Base-by-base conservation (phyloP, 2,329 filamentous ascomycete species). In the Rhinocladiella similis region DNA sequence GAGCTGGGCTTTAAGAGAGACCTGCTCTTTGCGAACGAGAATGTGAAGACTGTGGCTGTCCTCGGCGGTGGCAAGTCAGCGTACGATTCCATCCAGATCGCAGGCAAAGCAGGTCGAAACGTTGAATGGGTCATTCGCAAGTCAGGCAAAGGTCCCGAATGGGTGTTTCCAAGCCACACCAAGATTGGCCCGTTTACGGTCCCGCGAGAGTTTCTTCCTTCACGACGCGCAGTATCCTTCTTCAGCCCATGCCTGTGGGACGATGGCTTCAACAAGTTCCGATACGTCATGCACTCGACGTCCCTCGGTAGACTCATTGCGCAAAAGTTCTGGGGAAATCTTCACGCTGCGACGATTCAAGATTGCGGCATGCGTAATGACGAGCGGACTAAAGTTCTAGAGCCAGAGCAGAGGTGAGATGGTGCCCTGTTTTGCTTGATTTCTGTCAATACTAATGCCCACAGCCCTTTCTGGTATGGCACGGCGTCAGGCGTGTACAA, bases 221-320 rank as follows among this genome's bases (percentile, higher is more conserved):
- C 82, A 20, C 86, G 83, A 0, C 83, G 89, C 0, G 78, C 89
- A 61, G 72, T 91, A 43, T 88, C 83, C 1, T 91, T 86, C 83
- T 84, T 92, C 70, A 86, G 83, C 53, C 89, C 89, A 0, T 91
- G 87, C 66, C 80, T 88, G 13, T 92, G 87, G 85, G 86, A 85
- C 5, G 75, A 78, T 1, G 80, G 78, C 5, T 72, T 73, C 50
- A 75, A 73, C 12, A 56, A 72, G 10, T 63, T 80, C 2, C 72
- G 79, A 5, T 61, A 65, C 2, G 76, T 82, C 53, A 64, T 85
- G 16, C 81, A 85, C 57, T 68, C 70, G 6, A 83, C 80, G 1
- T 74, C 72, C 68, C 45, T 82, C 0, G 82, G 82, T 3, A 73
- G 79, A 38, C 73, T 69, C 42, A 59, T 83, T 1, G 72, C 77